Base-by-base conservation (phyloP, 1,284 basidiomycete species). In the Apiotrichum veenhuisii region DNA sequence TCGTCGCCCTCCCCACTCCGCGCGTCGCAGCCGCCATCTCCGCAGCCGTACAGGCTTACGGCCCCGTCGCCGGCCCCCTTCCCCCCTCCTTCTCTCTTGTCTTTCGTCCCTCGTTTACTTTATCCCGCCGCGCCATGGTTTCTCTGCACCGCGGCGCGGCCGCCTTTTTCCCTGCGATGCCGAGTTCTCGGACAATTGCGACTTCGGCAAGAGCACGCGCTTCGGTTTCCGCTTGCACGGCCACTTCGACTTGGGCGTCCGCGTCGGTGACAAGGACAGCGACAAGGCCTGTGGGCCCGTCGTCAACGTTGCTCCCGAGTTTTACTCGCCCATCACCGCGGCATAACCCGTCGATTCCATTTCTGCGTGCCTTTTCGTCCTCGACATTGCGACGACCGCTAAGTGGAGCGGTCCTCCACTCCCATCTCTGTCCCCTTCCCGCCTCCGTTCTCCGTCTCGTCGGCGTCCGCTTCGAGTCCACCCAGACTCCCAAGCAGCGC, bases 401-500 rank as follows among this genome's bases (percentile, higher is more conserved):
- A 33, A 5, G 17, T n/a, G 20, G 26, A 11, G 3, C 27, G 17
- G 47, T 8, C 30, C 40, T 30, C 17, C 36, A 23, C 54, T 17
- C 47, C 30, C 18, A 41, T 14, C 12, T 11, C 23, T 11, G 27
- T 23, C 42, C 17, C 40, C 22, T 27, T 54, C 20, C 46, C 34
- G n/a, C 51, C 10, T 9, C 8, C 20, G 15, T 37, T 20, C 38
- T 34, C 45, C 23, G n/a, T 15, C 27, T 37, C 38, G 15, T 40
- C 12, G 49, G 40, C 3, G 30, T 51, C n/a, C 63, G 63, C 15
- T 59, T 55, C 58, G 57, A 64, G 30, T 67, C 65, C 3, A 52
- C 59, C 10, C 41, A 57, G 27, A 26, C 51, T 0, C 54, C 53
- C 45, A 57, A 50, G 42, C 47, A 22, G 46, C 12, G 18, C 12